Percentiles rank a stretch among this genome's conserved stretches.
phyloP scores from a whole-genome alignment of 2,329 filamentous ascomycete genomes.

The Achaetomium macrosporum region DNA sequence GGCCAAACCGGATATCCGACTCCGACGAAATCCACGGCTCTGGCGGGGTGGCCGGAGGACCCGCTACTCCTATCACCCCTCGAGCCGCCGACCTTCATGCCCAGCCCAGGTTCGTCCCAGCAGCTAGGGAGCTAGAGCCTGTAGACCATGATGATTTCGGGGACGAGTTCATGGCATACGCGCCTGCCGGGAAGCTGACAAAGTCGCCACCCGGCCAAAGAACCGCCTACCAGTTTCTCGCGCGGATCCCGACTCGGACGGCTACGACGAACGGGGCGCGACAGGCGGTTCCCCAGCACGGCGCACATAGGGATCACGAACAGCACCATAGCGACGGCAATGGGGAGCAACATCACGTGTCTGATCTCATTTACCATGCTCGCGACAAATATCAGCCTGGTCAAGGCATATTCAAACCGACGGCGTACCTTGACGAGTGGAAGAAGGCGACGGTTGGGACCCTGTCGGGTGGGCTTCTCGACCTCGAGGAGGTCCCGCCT shows the following conservation, averaged over 20 bases:
- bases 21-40: conserved; percentile 31
- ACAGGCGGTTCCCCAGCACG: conserved; percentile 8
- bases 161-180: conserved; percentile 18
- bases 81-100: not conserved
- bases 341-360: conserved; percentile 33
- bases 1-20: conserved; percentile 39
- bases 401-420: conserved; percentile 52
- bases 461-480: conserved; percentile 53
- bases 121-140: not conserved
- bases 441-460: conserved; percentile 59
- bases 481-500: conserved; percentile 42
- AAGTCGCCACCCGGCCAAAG: conserved; percentile 23
- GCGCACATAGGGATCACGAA: conserved; percentile 17
- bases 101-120: not conserved
- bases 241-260: conserved; percentile 16
- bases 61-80: conserved; percentile 2
- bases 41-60: not conserved
- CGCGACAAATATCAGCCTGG: conserved; percentile 41
- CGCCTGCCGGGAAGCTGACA: conserved; percentile 20
- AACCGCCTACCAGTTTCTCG: conserved; percentile 23
- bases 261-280: conserved; percentile 2
- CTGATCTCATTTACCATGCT: conserved; percentile 38
- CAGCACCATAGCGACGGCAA: conserved; percentile 29
- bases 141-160: not conserved
- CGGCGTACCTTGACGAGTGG: conserved; percentile 66